These are phyloP conservation scores for Phytopythium aichiense DNA, from an alignment of 352 stramenopile species.

Conservation along the genomic window DNA sequence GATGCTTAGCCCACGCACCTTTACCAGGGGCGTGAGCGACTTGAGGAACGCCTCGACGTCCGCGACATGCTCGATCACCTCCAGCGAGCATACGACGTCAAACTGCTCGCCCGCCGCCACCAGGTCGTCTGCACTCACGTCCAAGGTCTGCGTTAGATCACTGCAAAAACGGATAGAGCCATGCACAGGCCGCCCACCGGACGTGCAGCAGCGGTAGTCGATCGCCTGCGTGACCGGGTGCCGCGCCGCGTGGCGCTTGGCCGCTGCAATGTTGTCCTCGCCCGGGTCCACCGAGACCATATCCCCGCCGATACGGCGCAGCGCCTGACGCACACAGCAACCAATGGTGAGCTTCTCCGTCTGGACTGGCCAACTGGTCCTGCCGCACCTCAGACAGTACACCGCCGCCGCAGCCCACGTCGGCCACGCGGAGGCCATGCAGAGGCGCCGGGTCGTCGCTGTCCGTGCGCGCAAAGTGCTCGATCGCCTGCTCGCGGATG, in stretches of 20 bases:
- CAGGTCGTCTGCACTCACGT: slow-evolving; percentile 47
- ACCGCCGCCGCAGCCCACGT: slow-evolving; percentile 80
- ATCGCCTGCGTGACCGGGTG: slow-evolving; percentile 57
- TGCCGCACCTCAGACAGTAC: slow-evolving; percentile 61
- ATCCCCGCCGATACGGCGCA: slow-evolving; percentile 69
- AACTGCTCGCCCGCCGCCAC: slow-evolving; percentile 66
- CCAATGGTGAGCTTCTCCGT: too few species aligned
- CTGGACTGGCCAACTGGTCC: too few species aligned
- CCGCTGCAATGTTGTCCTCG: slow-evolving; percentile 64
- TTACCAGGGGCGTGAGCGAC: slow-evolving; percentile 73
- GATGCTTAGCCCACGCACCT: slow-evolving; percentile 27
- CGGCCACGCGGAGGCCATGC: slow-evolving; percentile 46
- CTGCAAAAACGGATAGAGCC: background rate
- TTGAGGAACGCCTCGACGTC: slow-evolving; percentile 66
- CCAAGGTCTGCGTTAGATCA: background rate
- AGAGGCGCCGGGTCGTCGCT: slow-evolving; percentile 52
- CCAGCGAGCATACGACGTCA: slow-evolving; percentile 82
- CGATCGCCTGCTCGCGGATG: slow-evolving; percentile 66
- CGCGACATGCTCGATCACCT: slow-evolving; percentile 83
- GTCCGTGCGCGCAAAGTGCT: slow-evolving; percentile 51
- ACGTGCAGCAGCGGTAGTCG: slow-evolving; percentile 80
- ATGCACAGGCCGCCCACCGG: slow-evolving; percentile 25
- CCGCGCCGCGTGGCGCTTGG: slow-evolving; percentile 51
- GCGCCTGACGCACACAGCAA: slow-evolving; percentile 10
- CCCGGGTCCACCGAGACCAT: slow-evolving; percentile 77